phyloP scores from a whole-genome alignment of 2,329 filamentous ascomycete species.

The Nakataea oryzae region DNA sequence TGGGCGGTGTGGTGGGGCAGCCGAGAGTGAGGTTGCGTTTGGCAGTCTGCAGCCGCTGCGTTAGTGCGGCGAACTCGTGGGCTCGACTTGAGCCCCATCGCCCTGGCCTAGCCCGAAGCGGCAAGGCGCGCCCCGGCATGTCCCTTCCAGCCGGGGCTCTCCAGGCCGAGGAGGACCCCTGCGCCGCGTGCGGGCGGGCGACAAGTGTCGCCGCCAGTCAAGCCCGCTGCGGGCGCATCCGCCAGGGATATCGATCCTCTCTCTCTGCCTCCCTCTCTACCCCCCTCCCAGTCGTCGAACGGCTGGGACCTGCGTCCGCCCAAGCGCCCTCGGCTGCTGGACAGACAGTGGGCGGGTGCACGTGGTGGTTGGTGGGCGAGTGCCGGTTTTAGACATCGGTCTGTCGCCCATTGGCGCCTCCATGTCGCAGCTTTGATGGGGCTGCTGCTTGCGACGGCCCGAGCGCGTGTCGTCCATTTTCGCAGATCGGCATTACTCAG shows the following conservation, averaged over 20 bases:
- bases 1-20: not conserved
- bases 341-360: not conserved
- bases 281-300: no score
- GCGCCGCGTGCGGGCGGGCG: no score
- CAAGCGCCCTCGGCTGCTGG: no score
- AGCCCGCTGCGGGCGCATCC: no score
- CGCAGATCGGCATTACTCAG: not conserved
- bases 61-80: not conserved
- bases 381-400: not conserved
- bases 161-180: not conserved
- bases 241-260: no score
- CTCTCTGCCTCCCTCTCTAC: no score
- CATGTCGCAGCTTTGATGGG: not conserved
- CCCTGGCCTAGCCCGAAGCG: not conserved
- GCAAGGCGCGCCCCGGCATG: conserved; percentile 1
- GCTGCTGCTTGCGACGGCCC: not conserved
- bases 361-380: not conserved
- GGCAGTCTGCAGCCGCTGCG: not conserved
- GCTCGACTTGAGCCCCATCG: not conserved
- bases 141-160: not conserved
- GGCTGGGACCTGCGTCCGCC: no score
- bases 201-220: no score
- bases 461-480: not conserved
- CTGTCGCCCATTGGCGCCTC: not conserved
- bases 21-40: conserved; percentile 5